Evolutionary conservation across 345 rosid genomes (phyloP).

Genomic region (Abelmoschus esculentus): DNA sequence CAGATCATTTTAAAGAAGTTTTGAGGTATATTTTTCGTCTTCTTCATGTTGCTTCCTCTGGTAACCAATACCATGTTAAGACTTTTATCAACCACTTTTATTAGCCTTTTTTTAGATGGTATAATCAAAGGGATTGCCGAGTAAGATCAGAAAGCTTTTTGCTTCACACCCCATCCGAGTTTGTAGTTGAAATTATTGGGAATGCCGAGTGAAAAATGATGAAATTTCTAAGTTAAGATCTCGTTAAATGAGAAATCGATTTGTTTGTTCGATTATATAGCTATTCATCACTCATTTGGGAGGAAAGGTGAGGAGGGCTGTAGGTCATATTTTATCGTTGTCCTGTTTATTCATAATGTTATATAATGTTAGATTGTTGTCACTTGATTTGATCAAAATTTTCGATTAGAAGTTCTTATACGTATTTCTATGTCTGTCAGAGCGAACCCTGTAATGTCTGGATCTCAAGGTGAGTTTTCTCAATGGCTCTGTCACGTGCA

Average conservation of each 20-base stretch:
- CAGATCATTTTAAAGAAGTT: slow-evolving; percentile 88
- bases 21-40: slow-evolving; percentile 45
- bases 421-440: slow-evolving; percentile 22
- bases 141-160: neutral
- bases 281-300: too few relatives aligned
- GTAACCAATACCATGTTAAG: neutral
- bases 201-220: neutral
- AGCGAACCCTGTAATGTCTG: slow-evolving; percentile 67
- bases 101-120: neutral
- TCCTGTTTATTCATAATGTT: slow-evolving; percentile 1
- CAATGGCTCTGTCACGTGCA: slow-evolving; percentile 86
- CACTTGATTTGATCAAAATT: neutral
- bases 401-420: neutral
- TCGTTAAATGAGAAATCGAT: too few relatives aligned
- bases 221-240: neutral
- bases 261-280: too few relatives aligned
- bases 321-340: too few relatives aligned
- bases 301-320: too few relatives aligned
- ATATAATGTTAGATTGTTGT: neutral
- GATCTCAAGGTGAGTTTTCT: slow-evolving; percentile 79
- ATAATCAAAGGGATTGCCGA: neutral
- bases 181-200: neutral
- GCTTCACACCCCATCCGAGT: neutral
- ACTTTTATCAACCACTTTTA: slow-evolving; percentile 3
- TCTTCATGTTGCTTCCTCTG: neutral